phyloP scores from a whole-genome alignment of 192 early-diverging fungal genomes.

The Dimargaris xerosporica region DNA sequence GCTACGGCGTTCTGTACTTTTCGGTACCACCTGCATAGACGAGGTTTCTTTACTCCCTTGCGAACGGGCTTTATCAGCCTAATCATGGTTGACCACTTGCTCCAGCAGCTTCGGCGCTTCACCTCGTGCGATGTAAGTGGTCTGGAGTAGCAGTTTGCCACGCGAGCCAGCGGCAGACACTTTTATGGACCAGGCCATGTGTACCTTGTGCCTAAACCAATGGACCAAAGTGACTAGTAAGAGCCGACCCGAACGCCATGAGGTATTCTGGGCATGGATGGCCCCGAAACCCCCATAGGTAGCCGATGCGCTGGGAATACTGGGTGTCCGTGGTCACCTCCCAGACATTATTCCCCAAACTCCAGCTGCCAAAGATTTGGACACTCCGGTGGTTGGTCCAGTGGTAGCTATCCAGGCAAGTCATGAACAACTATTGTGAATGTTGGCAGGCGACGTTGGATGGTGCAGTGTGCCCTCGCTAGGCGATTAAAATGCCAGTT shows the following conservation, averaged over 20 bases:
- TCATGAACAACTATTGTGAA: background rate
- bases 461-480: background rate
- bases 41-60: too few species aligned
- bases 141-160: too few species aligned
- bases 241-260: too few species aligned
- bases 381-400: background rate
- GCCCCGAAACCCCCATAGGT: slow-evolving; percentile 7
- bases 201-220: too few species aligned
- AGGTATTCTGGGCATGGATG: too few species aligned
- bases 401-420: background rate
- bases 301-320: slow-evolving; percentile 27
- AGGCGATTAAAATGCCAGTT: background rate
- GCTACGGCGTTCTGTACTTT: too few species aligned
- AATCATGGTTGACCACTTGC: slow-evolving; percentile 9
- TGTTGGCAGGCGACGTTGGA: background rate
- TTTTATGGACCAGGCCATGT: too few species aligned
- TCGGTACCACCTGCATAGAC: too few species aligned
- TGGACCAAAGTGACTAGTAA: too few species aligned
- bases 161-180: too few species aligned
- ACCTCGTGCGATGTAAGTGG: too few species aligned
- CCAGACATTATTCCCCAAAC: slow-evolving; percentile 13
- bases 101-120: too few species aligned
- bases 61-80: slow-evolving; percentile 18
- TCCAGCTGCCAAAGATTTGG: background rate
- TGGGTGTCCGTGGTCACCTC: slow-evolving; percentile 17